A percentile compares a stretch with the other conserved stretches of the same genome.
Conservation (phyloP, 2,329 filamentous ascomycete species). For the Fusarium sp. region DNA sequence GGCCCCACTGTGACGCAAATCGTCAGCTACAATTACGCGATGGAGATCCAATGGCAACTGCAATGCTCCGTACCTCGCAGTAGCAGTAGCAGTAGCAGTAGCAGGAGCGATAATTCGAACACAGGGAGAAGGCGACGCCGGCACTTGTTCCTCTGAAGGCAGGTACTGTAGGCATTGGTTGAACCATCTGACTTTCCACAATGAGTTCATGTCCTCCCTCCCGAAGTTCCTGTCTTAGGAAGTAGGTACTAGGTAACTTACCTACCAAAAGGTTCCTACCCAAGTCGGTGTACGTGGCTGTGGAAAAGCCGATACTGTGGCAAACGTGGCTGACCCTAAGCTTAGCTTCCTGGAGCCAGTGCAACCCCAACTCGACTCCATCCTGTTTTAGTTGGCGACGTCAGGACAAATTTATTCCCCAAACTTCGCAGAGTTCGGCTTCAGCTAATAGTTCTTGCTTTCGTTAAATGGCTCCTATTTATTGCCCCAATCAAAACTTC, state of each 20-base stretch:
- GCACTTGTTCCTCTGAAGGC: not conserved
- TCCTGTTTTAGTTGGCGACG: conserved; percentile 11
- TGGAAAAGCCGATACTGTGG: conserved; percentile 11
- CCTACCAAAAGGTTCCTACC: too few species aligned
- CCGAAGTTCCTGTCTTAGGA: not conserved
- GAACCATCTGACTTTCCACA: not conserved
- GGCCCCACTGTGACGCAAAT: conserved; percentile 42
- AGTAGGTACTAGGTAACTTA: not conserved
- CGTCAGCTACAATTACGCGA: conserved; percentile 37
- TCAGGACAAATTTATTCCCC: conserved; percentile 26
- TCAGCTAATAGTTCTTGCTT: conserved; percentile 12
- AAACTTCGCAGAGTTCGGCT: conserved; percentile 26
- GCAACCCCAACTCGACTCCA: not conserved
- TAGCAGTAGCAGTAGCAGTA: not conserved
- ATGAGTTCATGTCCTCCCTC: not conserved
- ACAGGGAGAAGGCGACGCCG: not conserved
- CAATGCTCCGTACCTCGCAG: not conserved
- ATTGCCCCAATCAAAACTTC: conserved; percentile 5
- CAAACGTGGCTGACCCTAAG: conserved; percentile 19
- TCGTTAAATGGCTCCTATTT: conserved; percentile 2
- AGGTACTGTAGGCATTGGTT: not conserved
- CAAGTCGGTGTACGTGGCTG: conserved; percentile 6
- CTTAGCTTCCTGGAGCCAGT: not conserved
- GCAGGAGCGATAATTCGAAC: not conserved
- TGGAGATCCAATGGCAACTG: conserved; percentile 4